Conservation (phyloP, 495 filamentous ascomycete species). For the Trichoderma parareesei region DNA sequence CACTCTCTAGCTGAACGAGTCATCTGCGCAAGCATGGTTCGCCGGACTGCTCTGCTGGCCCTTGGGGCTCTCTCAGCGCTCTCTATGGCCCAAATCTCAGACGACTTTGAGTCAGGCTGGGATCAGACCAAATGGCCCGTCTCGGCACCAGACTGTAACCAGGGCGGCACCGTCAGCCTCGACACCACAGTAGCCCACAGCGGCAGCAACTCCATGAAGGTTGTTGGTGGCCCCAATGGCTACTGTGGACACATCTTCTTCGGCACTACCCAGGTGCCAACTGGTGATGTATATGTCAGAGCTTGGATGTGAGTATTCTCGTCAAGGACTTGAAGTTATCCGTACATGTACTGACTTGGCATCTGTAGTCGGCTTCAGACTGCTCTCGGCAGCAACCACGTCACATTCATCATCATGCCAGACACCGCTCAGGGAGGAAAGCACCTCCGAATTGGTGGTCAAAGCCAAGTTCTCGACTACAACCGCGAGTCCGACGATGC, state of each 20-base stretch:
- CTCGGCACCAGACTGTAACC: slow-evolving; percentile 48
- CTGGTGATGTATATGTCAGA: slow-evolving; percentile 47
- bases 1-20: slow-evolving; percentile 2
- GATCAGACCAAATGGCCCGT: slow-evolving; percentile 45
- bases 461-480: slow-evolving; percentile 50
- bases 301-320: slow-evolving; percentile 40
- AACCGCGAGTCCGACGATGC: slow-evolving; percentile 54
- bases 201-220: slow-evolving; percentile 48
- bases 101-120: slow-evolving; percentile 47
- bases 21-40: slow-evolving; percentile 31
- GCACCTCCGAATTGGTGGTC: slow-evolving; percentile 50
- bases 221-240: slow-evolving; percentile 40
- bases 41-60: slow-evolving; percentile 34
- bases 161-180: slow-evolving; percentile 46
- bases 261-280: slow-evolving; percentile 47
- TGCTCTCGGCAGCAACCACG: slow-evolving; percentile 45
- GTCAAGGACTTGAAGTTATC: not conserved
- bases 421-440: slow-evolving; percentile 44
- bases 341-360: slow-evolving; percentile 9
- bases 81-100: slow-evolving; percentile 42
- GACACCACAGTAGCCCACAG: slow-evolving; percentile 43
- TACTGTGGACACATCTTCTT: slow-evolving; percentile 55
- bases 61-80: slow-evolving; percentile 35
- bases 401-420: slow-evolving; percentile 54
- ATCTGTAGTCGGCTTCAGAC: slow-evolving; percentile 18